These are phyloP conservation scores for Agaricus subrufescens DNA, from an alignment of 768 basidiomycete species.

Conservation along the genomic window DNA sequence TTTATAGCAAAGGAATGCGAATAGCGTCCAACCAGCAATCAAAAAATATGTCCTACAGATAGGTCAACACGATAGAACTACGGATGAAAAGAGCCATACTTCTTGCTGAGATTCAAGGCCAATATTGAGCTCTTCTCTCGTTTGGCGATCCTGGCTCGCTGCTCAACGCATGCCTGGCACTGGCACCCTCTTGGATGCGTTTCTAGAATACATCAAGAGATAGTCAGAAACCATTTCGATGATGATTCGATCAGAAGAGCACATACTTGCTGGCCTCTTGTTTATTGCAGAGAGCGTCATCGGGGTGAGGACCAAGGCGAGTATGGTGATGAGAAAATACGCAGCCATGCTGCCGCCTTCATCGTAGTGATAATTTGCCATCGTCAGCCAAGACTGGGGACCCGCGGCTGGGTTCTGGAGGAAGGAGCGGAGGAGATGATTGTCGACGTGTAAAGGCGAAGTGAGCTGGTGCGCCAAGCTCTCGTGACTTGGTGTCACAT, in stretches of 20 bases:
- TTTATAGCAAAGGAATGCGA: conserved; percentile 65
- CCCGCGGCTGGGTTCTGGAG: neutral
- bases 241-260: neutral
- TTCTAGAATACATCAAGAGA: conserved; percentile 8
- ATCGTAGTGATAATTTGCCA: conserved; percentile 85
- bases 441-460: conserved; percentile 4
- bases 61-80: conserved; percentile 2
- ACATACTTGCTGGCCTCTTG: conserved; percentile 38
- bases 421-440: neutral
- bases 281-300: conserved; percentile 55
- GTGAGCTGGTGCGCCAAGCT: conserved; percentile 10
- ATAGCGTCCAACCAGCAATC: conserved; percentile 66
- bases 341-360: conserved; percentile 82
- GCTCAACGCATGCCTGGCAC: conserved; percentile 58
- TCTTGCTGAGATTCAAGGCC: conserved; percentile 42
- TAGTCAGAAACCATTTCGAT: neutral
- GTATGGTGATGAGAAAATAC: conserved; percentile 89
- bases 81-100: conserved; percentile 30
- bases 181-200: conserved; percentile 47
- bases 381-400: conserved; percentile 23
- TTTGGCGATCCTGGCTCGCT: conserved; percentile 40
- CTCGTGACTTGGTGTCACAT: conserved; percentile 7
- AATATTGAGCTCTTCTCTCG: conserved; percentile 43
- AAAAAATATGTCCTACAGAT: conserved; percentile 52
- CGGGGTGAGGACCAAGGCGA: conserved; percentile 79